A percentile compares a stretch with the other conserved stretches of the same genome.
Conservation (phyloP, 495 filamentous ascomycete species). For the Endocarpon pusillum region DNA sequence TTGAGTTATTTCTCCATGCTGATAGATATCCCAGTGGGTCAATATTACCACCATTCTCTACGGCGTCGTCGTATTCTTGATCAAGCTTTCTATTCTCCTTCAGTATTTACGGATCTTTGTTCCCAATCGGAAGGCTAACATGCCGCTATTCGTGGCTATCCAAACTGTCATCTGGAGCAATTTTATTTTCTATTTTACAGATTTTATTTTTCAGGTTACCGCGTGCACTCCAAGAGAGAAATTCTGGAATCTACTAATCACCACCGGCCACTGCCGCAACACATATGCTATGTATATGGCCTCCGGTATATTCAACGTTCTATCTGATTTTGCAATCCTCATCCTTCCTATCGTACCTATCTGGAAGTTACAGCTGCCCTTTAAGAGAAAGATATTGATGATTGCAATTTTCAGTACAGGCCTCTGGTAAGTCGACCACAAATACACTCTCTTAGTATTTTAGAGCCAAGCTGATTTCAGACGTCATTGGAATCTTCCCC, state of each 20-base stretch:
- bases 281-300: conserved; percentile 13
- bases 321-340: conserved; percentile 16
- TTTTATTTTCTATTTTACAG: neutral
- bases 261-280: conserved; percentile 21
- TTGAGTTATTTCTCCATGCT: too few species aligned
- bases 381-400: conserved; percentile 15
- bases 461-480: too few species aligned
- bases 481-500: too few species aligned
- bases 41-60: neutral
- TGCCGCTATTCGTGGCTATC: neutral
- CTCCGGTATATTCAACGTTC: conserved; percentile 15
- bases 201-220: conserved; percentile 21
- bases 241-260: conserved; percentile 15
- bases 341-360: conserved; percentile 14
- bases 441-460: too few species aligned
- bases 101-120: neutral
- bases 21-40: too few species aligned
- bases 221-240: conserved; percentile 23
- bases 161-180: conserved; percentile 1
- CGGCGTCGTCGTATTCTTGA: neutral
- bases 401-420: conserved; percentile 19
- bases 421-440: too few species aligned
- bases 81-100: neutral
- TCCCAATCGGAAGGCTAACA: neutral
- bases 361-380: conserved; percentile 14